phyloP scores from a whole-genome alignment of 2,329 filamentous ascomycete genomes.

The Cytospora piceicola region DNA sequence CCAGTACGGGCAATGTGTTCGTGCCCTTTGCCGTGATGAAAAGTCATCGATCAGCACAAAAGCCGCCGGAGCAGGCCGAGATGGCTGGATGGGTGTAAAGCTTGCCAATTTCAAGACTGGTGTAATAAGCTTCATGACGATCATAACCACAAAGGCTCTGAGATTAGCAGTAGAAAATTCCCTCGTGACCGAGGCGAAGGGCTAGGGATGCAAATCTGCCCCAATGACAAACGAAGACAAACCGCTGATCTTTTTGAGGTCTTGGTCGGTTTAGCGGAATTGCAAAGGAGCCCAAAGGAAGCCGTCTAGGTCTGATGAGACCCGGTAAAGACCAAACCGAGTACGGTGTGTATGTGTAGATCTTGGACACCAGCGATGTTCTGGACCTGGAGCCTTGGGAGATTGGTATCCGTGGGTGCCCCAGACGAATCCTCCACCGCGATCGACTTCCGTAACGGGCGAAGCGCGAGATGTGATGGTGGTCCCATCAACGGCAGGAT shows the following conservation, averaged over 20 bases:
- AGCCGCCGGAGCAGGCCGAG: slow-evolving; percentile 28
- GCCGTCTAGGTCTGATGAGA: background rate
- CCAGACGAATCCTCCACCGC: slow-evolving; percentile 25
- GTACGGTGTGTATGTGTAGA: slow-evolving; percentile 6
- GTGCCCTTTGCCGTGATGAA: background rate
- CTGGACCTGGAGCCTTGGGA: slow-evolving; percentile 24
- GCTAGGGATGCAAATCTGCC: background rate
- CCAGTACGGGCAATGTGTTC: background rate
- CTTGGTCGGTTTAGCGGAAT: background rate
- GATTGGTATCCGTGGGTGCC: slow-evolving; percentile 9
- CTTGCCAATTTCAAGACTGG: slow-evolving; percentile 16
- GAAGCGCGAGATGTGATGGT: slow-evolving; percentile 22
- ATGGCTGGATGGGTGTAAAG: slow-evolving; percentile 22
- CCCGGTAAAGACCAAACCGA: background rate
- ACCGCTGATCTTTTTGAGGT: slow-evolving; percentile 5
- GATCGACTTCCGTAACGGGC: slow-evolving; percentile 28
- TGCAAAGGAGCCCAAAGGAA: background rate
- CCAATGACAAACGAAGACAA: background rate
- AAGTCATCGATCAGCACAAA: slow-evolving; percentile 14
- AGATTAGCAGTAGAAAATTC: background rate
- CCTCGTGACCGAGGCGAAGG: background rate
- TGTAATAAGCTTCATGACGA: slow-evolving; percentile 16
- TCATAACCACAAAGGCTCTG: slow-evolving; percentile 19
- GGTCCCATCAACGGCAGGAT: slow-evolving; percentile 3
- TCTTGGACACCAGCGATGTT: slow-evolving; percentile 19